Base-by-base conservation (phyloP, 306 rosid genomes). In the Ziziphus jujuba region DNA sequence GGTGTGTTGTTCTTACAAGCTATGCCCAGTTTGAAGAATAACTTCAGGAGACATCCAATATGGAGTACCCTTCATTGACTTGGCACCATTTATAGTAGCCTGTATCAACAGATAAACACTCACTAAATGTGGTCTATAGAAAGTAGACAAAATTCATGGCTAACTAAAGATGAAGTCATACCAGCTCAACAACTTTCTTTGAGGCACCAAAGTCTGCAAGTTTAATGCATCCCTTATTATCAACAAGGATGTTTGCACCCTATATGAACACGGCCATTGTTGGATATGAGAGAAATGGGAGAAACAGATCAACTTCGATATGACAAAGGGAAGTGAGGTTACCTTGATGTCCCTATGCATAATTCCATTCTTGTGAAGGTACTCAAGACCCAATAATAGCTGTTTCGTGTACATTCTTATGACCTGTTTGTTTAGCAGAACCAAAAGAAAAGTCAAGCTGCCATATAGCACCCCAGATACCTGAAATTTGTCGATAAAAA, bases 21-120 rank as follows among this genome's bases (percentile, higher is more conserved):
- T 92, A 83, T 89, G 95, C 38, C 98, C 98, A 59, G 95, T 92
- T 79, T 92, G 97, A 59, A 89, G 85, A 74, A 92, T 84, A 74
- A 92, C 98, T 85, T 92, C 98, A 7, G 98, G 98, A 47, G 98
- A 92, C 98, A 92, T 92, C 98, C 98, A 92, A 77, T 89, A 91
- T 14, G 98, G 89, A 56, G 98, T 92, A 58, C 98, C 98, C 91
- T 92, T 92, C 87, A 92, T 87, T 66, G 96, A 92, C 75, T 87
- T 92, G 54, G 98, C 91, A 74, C 95, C 89, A 74, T 82, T 85
- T 61, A 89, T 84, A 58, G 98, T 89, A 59, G 98, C 98, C 98
- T 92, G 78, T 54, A 63, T 56, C 65, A 77, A 62, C 54, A 69
- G 45, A 63, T 64, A 71, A 59, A 73, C 49, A 22, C 24, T 50